Percentiles rank a stretch among this genome's conserved stretches.
Evolutionary conservation across 140 eudicot genomes (phyloP).

Genomic region (Senecio squalidus): DNA sequence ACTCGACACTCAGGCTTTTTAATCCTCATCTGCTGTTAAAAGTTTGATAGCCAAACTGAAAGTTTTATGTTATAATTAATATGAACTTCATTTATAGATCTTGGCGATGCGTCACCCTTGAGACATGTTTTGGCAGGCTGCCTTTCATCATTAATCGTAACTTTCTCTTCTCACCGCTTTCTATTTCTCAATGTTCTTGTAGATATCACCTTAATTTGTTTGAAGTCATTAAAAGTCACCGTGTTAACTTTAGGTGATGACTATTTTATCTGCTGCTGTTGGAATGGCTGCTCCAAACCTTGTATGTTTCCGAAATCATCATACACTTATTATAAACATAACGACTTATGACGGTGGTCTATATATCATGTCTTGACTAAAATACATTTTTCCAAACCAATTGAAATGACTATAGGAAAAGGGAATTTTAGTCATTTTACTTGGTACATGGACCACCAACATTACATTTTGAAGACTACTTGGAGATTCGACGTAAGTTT

Average conservation of each 20-base stretch:
- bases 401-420: too few species aligned
- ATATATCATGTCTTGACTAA: too few species aligned
- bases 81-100: constrained; percentile 32
- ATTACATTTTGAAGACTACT: too few species aligned
- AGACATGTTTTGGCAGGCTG: constrained; percentile 83
- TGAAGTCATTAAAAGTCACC: neutral
- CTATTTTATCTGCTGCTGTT: constrained; percentile 73
- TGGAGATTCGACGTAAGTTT: neutral
- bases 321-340: too few species aligned
- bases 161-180: constrained; percentile 16
- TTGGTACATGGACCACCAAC: too few species aligned
- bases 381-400: too few species aligned
- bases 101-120: constrained; percentile 82
- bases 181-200: neutral
- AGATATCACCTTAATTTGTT: neutral
- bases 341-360: too few species aligned
- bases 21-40: too few species aligned
- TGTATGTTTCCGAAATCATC: constrained; percentile 28
- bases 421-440: too few species aligned
- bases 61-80: too few species aligned
- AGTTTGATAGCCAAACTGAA: neutral
- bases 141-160: constrained; percentile 67
- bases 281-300: constrained; percentile 97
- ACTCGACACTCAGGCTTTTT: neutral
- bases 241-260: constrained; percentile 59